Base-by-base conservation (phyloP, 331 rosid species). In the Quercus phellos region DNA sequence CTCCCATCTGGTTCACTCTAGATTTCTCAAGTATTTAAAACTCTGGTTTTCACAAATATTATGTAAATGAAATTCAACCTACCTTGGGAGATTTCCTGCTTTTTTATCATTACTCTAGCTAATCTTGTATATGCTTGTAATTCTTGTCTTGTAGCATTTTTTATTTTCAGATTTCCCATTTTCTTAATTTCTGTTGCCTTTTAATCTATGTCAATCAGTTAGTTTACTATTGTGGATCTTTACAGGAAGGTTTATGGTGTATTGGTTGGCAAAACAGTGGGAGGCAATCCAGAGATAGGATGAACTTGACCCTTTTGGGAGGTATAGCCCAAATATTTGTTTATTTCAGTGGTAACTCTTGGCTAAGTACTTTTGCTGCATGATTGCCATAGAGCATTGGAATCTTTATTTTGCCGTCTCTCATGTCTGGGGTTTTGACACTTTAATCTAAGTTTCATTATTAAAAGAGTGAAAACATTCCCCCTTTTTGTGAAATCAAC, bases 241-340 rank as follows among this genome's bases (percentile, higher is more conserved):
- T 83, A 75, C 91, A 95, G 99, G 92, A 88, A 70, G 87, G 89
- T 67, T 82, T 80, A 81, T 95, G 97, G 99, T 95, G 99, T 74
- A 80, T 95, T 54, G 99, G 99, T 81, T 93, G 99, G 99, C 99
- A 95, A 88, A 95, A 91, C 86, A 93, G 98, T 82, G 96, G 96
- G 86, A 68, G 82, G 76, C 97, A 90, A 75, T 91, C 98, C 71
- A 81, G 94, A 46, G 99, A 95, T 80, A 86, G 83, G 72, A 89
- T 81, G 91, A 93, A 95, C 79, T 85, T 93, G 92, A 91, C 98
- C 26, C 87, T 95, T 61, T 85, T 95, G 82, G 99, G 99, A 90
- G 99, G 99, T 95, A 90, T 83, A 43, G 53, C 73, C 74, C 61
- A 38, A 77, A 70, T 59, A 72, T 72, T 71, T 66, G 8, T 61